phyloP scores from a whole-genome alignment of 2,329 filamentous ascomycete species.

The Colletotrichum eremochloae region DNA sequence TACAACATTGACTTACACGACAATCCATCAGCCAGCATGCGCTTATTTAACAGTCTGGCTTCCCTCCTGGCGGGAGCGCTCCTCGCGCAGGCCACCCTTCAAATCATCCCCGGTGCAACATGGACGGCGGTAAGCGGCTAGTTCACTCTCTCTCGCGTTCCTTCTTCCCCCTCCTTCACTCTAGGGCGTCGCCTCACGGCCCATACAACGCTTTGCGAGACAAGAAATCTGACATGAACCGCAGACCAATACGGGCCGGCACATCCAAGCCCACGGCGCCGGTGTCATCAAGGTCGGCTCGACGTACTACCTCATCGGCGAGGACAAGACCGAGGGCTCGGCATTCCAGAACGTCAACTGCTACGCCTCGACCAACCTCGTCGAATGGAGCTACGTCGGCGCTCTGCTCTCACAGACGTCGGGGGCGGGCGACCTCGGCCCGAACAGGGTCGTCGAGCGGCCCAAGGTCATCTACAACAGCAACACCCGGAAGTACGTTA shows the following conservation, averaged over 20 bases:
- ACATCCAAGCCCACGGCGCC: conserved; percentile 76
- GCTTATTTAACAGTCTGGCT: conserved; percentile 21
- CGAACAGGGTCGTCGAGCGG: conserved; percentile 73
- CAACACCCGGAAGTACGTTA: conserved; percentile 71
- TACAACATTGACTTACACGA: background rate
- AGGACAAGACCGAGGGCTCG: conserved; percentile 75
- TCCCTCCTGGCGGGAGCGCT: conserved; percentile 24
- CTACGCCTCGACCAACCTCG: conserved; percentile 74
- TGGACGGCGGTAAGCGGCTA: conserved; percentile 57
- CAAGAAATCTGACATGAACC: background rate
- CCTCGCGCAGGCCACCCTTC: conserved; percentile 45
- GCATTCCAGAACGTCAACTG: conserved; percentile 76
- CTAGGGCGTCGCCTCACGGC: background rate
- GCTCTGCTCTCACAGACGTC: conserved; percentile 67
- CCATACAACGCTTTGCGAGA: background rate
- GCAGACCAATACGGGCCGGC: conserved; percentile 61
- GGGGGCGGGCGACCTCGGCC: conserved; percentile 68
- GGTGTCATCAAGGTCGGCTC: conserved; percentile 66
- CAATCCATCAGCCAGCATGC: conserved; percentile 20
- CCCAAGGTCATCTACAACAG: conserved; percentile 79
- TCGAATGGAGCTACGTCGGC: conserved; percentile 73
- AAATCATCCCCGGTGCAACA: conserved; percentile 59
- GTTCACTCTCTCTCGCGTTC: background rate
- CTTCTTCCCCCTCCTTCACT: background rate
- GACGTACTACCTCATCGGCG: conserved; percentile 77